Evolutionary conservation across 192 early-diverging fungal species (phyloP), one percentile per base, ranked within the genome.

Genomic region (Backusella sp.): DNA sequence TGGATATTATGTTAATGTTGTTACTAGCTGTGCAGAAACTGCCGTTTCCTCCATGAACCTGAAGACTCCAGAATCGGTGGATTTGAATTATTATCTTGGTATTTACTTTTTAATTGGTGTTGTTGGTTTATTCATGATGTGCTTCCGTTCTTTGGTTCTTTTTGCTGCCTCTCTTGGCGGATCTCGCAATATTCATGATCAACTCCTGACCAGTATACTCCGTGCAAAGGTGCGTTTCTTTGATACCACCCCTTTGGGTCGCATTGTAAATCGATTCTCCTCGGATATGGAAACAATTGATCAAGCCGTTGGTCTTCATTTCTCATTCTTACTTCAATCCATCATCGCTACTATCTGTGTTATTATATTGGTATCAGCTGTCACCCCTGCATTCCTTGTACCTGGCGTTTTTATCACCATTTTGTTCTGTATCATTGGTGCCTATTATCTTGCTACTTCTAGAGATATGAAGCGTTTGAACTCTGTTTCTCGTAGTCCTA

Each of bases 401-500:
- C 86, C 92, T 8, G 90, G 90, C 2, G 72, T 84, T 19, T 76
- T 90, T 73, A 86, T 93, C 26, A 76, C 87, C 4, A 66, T 73
- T 11, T 23, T 91, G 19, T 96, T 92, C 76, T 82, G 87, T 15
- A 70, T 84, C 53, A 84, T 97, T 68, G 92, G 91, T n/a, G 52
- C 80, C 0, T 89, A 90, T 77, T 98, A 96, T 72, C 83, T 97
- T 52, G 86, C 85, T 5, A 86, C 92, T 9, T 93, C 94, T 6
- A 88, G 97, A 65, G 96, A 98, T 78, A 81, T 98, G 65, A 96
- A 99, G 88, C 90, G 97, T 26, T 80, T 96, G 11, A 94, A 96
- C 83, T 91, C 93, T 2, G 86, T 91, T 36, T 87, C 92, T 6
- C 87, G 90, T 75, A 87, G 88, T 39, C 94, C 96, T 6, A 89